Base-by-base conservation (phyloP, 768 basidiomycete species). In the Xerocomellus dryophilus region DNA sequence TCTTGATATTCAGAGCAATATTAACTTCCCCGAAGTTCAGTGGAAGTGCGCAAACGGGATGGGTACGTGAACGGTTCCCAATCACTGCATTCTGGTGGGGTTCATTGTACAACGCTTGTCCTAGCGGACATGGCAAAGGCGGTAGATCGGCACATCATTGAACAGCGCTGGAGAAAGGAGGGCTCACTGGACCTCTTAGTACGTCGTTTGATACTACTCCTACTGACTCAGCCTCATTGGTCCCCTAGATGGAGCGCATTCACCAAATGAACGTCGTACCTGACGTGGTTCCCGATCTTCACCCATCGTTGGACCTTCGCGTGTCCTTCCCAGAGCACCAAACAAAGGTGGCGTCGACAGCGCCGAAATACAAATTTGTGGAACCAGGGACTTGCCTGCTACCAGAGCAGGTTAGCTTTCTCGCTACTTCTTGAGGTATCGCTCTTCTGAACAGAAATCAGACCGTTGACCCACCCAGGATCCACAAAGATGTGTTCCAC, bases 201-300 rank as follows among this genome's bases (percentile, higher is more conserved):
- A 31, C 14, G 54, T 32, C 12, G 17, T 40, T 29, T 27, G 6
- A 14, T 27, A 12, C 9, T 21, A 21, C 3, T 27, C 5, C 12
- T 18, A n/a, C 40, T 12, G 2, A 45, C 25, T 27, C 43, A 14
- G 20, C 21, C n/a, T 42, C 29, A 46, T 21, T 32, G 27, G 9
- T 11, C 38, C 18, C 29, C 7, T 65, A 94, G 88, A 97, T 97
- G 93, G 90, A 97, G 66, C 88, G 95, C 65, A 65, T 98, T 42
- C 79, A 92, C 61, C 90, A 94, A 73, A 93, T 97, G 92, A 74
- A 85, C 46, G 85, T 98, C 53, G 77, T 97, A 2, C 95, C 96
- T 0, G 96, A 99, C 65, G 73, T 95, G 11, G 68, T 98, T 17
- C 83, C 90, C 1, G 74, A 74, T 35, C 66, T 96, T 8, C 81